Percentiles rank a stretch among this genome's conserved stretches.
phyloP scores from a whole-genome alignment of 257 asterid genomes.

The Nemophila menziesii region DNA sequence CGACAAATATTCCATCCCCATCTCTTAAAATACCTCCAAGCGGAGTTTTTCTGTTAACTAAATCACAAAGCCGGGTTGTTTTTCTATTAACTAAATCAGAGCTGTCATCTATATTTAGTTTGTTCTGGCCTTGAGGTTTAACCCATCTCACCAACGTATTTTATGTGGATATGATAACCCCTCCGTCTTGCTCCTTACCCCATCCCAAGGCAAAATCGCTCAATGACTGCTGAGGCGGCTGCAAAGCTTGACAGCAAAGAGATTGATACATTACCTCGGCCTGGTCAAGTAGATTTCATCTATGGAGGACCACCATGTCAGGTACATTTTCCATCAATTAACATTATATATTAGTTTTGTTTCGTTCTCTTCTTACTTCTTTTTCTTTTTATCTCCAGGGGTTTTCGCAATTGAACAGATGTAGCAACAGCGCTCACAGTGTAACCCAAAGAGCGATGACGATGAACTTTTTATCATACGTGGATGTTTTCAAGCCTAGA shows the following conservation, averaged over 20 bases:
- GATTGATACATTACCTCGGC: conserved; percentile 10
- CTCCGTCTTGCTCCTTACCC: too few species aligned
- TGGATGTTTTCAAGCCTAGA: conserved; percentile 13
- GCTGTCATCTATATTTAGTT: too few species aligned
- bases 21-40: too few species aligned
- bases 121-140: too few species aligned
- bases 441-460: conserved; percentile 11
- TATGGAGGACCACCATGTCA: conserved; percentile 24
- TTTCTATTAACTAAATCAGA: too few species aligned
- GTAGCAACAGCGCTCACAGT: conserved; percentile 10
- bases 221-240: conserved; percentile 12
- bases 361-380: neutral
- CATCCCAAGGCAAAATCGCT: too few species aligned
- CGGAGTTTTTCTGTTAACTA: too few species aligned
- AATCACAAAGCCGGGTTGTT: too few species aligned
- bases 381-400: conserved; percentile 7
- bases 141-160: too few species aligned
- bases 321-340: conserved; percentile 4
- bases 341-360: too few species aligned
- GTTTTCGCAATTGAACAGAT: conserved; percentile 18
- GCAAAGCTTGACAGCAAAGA: conserved; percentile 7
- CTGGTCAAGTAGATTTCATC: conserved; percentile 18
- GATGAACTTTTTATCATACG: conserved; percentile 12
- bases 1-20: too few species aligned
- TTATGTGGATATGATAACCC: too few species aligned